Evolutionary conservation across 2,329 filamentous ascomycete species (phyloP).

Genomic region (Neonectria magnoliae): DNA sequence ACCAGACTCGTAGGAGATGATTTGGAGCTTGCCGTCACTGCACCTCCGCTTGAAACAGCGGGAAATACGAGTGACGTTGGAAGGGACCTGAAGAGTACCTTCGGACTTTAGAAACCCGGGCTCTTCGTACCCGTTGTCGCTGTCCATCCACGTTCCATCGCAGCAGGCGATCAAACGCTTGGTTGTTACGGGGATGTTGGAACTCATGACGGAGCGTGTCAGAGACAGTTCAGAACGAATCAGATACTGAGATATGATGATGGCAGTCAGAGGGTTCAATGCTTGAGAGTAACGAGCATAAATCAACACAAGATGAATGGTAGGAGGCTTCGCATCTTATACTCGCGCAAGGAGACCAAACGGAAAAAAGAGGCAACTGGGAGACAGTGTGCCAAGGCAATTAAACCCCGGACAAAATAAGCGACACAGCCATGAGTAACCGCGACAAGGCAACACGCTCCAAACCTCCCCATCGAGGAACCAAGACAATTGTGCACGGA

Average conservation of each 20-base stretch:
- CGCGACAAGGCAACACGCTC: constrained; percentile 27
- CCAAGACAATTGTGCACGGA: not conserved
- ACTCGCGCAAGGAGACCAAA: not conserved
- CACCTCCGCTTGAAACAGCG: constrained; percentile 64
- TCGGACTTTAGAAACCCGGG: constrained; percentile 48
- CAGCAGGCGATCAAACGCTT: constrained; percentile 64
- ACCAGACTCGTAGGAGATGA: constrained; percentile 70
- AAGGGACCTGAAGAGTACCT: constrained; percentile 60
- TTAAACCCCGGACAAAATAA: constrained; percentile 33
- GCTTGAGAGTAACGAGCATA: not conserved
- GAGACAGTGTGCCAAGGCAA: constrained; percentile 6
- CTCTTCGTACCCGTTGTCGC: constrained; percentile 59
- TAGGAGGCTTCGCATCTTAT: not conserved
- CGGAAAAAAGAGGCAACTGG: constrained; percentile 2
- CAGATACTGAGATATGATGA: not conserved
- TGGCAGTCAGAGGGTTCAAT: not conserved
- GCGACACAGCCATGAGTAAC: constrained; percentile 34
- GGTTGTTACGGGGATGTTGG: constrained; percentile 21
- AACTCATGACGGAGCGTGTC: not conserved
- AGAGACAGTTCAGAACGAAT: not conserved
- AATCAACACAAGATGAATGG: not conserved
- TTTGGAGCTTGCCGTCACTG: constrained; percentile 63
- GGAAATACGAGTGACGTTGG: constrained; percentile 70
- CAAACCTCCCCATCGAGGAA: constrained; percentile 15
- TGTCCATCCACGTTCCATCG: constrained; percentile 65